phyloP scores from a whole-genome alignment of 345 rosid species.

The Syzygium grande region DNA sequence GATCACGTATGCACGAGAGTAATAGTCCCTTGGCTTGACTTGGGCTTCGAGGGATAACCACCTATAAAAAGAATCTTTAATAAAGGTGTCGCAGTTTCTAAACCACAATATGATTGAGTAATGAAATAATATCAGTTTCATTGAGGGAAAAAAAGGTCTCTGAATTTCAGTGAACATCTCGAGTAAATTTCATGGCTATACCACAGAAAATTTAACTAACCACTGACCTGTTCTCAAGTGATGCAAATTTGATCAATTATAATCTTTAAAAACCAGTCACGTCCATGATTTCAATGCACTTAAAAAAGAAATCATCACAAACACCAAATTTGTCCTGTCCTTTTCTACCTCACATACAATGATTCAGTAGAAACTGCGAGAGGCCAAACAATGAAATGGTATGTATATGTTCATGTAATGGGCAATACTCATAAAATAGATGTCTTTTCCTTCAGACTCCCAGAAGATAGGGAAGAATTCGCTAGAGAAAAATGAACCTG shows the following conservation, averaged over 20 bases:
- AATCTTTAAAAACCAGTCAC: background rate
- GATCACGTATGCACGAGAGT: constrained; percentile 71
- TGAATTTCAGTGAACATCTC: background rate
- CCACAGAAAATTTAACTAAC: background rate
- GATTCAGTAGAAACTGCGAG: background rate
- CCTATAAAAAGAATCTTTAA: constrained; percentile 19
- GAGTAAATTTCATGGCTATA: background rate
- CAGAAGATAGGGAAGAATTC: background rate
- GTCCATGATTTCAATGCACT: background rate
- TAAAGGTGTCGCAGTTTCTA: background rate
- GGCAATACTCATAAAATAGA: background rate
- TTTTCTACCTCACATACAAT: background rate
- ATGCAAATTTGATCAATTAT: background rate
- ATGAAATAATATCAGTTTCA: background rate
- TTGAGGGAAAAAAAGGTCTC: background rate
- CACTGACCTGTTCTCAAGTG: background rate
- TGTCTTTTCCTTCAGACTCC: background rate
- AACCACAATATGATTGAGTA: background rate
- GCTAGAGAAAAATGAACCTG: background rate
- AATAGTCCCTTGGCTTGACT: constrained; percentile 79
- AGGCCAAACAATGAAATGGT: background rate
- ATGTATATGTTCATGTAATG: background rate
- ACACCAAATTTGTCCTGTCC: background rate
- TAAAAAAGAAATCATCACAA: background rate
- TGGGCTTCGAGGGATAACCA: constrained; percentile 91